phyloP scores from a whole-genome alignment of 371 early-diverging fungal species.

The Saksenaea oblongispora region DNA sequence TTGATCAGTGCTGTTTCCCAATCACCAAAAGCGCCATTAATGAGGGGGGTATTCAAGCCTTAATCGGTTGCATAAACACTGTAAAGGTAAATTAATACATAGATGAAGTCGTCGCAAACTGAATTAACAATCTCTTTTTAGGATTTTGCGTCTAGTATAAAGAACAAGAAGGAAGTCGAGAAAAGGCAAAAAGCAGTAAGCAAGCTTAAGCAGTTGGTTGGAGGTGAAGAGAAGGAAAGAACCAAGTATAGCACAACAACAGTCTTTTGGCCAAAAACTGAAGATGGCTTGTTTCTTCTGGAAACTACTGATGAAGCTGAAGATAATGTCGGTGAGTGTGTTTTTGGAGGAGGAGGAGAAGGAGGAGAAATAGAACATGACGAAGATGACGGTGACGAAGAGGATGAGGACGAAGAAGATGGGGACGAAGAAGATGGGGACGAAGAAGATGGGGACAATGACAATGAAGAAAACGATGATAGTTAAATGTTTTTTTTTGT shows the following conservation, averaged over 20 bases:
- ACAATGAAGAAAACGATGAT: no score
- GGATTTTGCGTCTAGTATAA: not conserved
- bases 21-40: conserved; percentile 15
- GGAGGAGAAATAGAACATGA: no score
- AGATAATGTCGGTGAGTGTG: no score
- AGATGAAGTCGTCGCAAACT: not conserved
- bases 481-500: no score
- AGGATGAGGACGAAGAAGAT: no score
- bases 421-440: no score
- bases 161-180: not conserved
- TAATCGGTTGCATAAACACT: not conserved
- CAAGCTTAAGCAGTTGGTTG: conserved; percentile 1
- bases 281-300: no score
- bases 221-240: conserved; percentile 3
- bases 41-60: conserved; percentile 6
- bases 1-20: conserved; percentile 13
- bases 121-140: conserved; percentile 1
- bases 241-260: not conserved
- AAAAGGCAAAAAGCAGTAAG: conserved; percentile 1
- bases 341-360: no score
- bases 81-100: conserved; percentile 5
- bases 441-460: no score
- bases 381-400: no score
- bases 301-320: no score
- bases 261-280: no score